Conservation (phyloP, 2,329 filamentous ascomycete genomes). For the Beauveria varroae region DNA sequence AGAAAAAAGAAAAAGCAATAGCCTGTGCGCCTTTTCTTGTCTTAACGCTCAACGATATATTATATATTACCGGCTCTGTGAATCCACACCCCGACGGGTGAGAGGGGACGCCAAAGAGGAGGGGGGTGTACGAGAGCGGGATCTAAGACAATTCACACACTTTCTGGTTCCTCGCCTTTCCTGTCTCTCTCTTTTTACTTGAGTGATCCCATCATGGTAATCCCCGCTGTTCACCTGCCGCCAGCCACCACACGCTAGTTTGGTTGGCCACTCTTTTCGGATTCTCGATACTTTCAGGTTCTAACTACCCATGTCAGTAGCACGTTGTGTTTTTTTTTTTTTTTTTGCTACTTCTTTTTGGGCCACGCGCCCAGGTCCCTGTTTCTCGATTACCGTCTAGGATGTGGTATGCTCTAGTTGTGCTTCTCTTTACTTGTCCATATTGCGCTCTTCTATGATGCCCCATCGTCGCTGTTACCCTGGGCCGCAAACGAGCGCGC, state of each 20-base stretch:
- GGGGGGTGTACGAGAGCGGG: neutral
- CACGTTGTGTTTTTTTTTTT: neutral
- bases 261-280: too few species aligned
- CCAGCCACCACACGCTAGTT: neutral
- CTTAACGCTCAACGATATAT: too few species aligned
- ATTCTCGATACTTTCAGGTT: neutral
- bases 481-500: too few species aligned
- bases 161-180: neutral
- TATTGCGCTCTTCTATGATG: neutral
- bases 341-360: neutral
- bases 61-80: neutral
- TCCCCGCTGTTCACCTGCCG: neutral
- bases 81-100: neutral
- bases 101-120: neutral
- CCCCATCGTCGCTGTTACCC: too few species aligned
- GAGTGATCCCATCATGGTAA: neutral
- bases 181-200: too few species aligned
- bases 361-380: neutral
- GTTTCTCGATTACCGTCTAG: conserved; percentile 2
- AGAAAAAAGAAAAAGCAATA: too few species aligned
- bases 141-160: neutral
- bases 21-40: too few species aligned
- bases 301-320: neutral
- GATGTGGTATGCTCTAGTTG: too few species aligned
- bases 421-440: too few species aligned